phyloP scores from a whole-genome alignment of 306 rosid genomes.

The Hippophae rhamnoides region DNA sequence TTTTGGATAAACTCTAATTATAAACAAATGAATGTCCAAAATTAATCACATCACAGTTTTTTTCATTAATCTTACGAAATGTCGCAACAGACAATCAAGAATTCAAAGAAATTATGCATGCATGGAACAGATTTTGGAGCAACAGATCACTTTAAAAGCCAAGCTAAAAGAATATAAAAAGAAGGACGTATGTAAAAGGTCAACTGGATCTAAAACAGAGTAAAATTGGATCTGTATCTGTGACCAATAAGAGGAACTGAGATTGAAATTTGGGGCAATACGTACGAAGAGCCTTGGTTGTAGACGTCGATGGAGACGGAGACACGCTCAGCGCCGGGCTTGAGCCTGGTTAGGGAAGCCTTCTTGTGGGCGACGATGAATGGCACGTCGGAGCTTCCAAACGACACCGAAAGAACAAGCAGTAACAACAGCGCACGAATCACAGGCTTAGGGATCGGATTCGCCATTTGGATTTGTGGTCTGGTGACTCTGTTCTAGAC shows the following conservation, averaged over 20 bases:
- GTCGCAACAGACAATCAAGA: too few relatives aligned
- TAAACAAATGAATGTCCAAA: too few relatives aligned
- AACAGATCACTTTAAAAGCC: not conserved
- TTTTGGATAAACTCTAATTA: too few relatives aligned
- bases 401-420: conserved; percentile 29
- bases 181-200: conserved; percentile 26
- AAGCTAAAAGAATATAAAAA: conserved; percentile 5
- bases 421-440: conserved; percentile 30
- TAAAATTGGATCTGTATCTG: conserved; percentile 11
- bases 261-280: conserved; percentile 1
- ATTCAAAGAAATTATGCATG: too few relatives aligned
- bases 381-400: conserved; percentile 70
- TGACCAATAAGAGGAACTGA: conserved; percentile 7
- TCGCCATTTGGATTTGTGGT: conserved; percentile 42
- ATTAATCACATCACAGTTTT: too few relatives aligned
- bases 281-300: conserved; percentile 93
- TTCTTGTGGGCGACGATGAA: conserved; percentile 93
- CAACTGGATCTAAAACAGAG: conserved; percentile 34
- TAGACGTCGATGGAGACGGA: conserved; percentile 82
- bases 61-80: too few relatives aligned
- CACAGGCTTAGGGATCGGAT: conserved; percentile 28
- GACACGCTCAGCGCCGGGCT: conserved; percentile 84
- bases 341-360: conserved; percentile 79
- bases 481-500: not conserved
- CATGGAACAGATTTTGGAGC: not conserved